phyloP scores from a whole-genome alignment of 768 basidiomycete genomes.

The Coprinopsis sp. region DNA sequence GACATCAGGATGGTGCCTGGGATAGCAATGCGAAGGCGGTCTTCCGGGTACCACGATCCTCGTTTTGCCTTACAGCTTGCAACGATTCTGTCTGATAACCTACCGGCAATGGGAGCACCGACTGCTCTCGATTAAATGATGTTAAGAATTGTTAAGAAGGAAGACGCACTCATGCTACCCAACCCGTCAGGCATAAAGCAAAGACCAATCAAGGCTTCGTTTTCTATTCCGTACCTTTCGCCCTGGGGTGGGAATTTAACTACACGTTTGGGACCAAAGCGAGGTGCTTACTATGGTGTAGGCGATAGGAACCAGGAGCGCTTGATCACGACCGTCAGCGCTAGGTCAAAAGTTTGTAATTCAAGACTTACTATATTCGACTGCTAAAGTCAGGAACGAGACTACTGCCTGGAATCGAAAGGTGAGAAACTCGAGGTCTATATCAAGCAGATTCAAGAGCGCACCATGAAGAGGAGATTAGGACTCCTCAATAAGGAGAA shows the following conservation, averaged over 20 bases:
- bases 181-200: conserved; percentile 58
- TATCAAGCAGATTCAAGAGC: conserved; percentile 15
- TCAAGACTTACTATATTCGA: conserved; percentile 34
- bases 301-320: conserved; percentile 55
- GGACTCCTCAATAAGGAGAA: conserved; percentile 49
- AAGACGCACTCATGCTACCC: conserved; percentile 50
- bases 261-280: background rate
- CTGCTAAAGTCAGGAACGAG: conserved; percentile 19
- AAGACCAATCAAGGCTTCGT: conserved; percentile 53
- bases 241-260: conserved; percentile 37
- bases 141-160: background rate
- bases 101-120: conserved; percentile 57
- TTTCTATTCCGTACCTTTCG: conserved; percentile 47
- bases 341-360: too few relatives aligned
- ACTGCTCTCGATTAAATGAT: conserved; percentile 28
- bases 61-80: conserved; percentile 40
- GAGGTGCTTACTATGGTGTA: conserved; percentile 58
- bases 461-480: conserved; percentile 48
- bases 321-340: conserved; percentile 18
- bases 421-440: background rate
- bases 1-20: conserved; percentile 49
- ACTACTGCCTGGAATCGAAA: conserved; percentile 14
- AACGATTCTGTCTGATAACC: conserved; percentile 52
- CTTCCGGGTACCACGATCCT: conserved; percentile 64
- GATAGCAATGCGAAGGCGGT: conserved; percentile 53